phyloP scores from a whole-genome alignment of 2,329 filamentous ascomycete genomes.

The Zymoseptoria brevis region DNA sequence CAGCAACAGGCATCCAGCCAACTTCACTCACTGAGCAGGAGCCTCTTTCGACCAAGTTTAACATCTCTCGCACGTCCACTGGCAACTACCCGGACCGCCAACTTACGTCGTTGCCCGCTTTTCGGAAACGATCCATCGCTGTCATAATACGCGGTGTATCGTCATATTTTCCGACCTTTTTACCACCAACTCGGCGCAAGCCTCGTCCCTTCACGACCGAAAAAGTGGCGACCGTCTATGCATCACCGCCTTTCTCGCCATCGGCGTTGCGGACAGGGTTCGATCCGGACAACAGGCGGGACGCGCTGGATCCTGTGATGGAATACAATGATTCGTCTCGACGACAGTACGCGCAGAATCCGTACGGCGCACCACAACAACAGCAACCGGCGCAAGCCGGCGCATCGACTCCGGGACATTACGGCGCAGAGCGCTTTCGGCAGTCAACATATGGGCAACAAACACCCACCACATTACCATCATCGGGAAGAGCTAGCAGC shows the following conservation, averaged over 20 bases:
- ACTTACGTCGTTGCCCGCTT: background rate
- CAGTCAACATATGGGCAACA: slow-evolving; percentile 39
- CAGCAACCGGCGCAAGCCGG: slow-evolving; percentile 20
- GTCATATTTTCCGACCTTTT: background rate
- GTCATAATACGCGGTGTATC: background rate
- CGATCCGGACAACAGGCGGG: slow-evolving; percentile 14
- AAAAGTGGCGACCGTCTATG: slow-evolving; percentile 27
- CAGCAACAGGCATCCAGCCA: slow-evolving; percentile 16
- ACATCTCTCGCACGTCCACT: background rate
- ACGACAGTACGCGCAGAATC: slow-evolving; percentile 27
- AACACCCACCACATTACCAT: slow-evolving; percentile 35
- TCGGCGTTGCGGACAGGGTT: slow-evolving; percentile 22
- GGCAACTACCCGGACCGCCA: background rate
- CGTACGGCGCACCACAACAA: slow-evolving; percentile 24
- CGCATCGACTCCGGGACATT: slow-evolving; percentile 32
- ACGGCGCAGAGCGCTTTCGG: slow-evolving; percentile 42
- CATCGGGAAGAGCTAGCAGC: slow-evolving; percentile 31
- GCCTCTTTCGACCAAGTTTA: background rate
- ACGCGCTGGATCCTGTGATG: slow-evolving; percentile 22
- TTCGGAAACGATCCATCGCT: background rate
- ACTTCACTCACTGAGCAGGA: slow-evolving; percentile 2
- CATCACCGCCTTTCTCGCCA: slow-evolving; percentile 27
- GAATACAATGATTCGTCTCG: slow-evolving; percentile 30
- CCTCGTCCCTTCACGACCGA: slow-evolving; percentile 7
- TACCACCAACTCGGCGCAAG: background rate